phyloP scores from a whole-genome alignment of 345 rosid genomes.

The Eucalyptus sp. region DNA sequence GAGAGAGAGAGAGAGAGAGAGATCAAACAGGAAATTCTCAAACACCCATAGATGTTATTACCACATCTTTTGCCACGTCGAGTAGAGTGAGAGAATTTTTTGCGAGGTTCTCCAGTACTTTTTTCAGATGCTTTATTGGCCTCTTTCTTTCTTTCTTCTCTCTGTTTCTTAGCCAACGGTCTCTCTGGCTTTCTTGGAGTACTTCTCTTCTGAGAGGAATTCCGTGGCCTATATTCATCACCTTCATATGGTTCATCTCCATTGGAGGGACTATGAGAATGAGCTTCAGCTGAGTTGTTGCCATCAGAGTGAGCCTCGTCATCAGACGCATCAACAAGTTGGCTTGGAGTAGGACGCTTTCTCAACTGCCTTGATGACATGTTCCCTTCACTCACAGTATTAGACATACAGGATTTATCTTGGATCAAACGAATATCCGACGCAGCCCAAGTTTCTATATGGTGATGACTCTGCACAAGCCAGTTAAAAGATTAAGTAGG shows the following conservation, averaged over 20 bases:
- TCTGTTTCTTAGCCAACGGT: constrained; percentile 13
- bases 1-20: background rate
- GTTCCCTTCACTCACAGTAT: constrained; percentile 2
- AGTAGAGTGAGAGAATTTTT: constrained; percentile 71
- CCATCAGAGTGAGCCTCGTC: constrained; percentile 15
- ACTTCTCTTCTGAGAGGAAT: constrained; percentile 9
- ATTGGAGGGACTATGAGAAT: background rate
- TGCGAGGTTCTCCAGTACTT: constrained; percentile 19
- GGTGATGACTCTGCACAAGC: background rate
- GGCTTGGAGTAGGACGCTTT: constrained; percentile 6
- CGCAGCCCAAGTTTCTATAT: background rate
- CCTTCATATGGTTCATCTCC: constrained; percentile 4
- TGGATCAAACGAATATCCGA: background rate
- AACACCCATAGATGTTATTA: background rate
- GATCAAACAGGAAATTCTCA: background rate
- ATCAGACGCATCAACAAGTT: constrained; percentile 21
- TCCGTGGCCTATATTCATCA: constrained; percentile 8
- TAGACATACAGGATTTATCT: background rate
- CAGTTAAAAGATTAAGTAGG: background rate
- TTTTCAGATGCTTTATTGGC: constrained; percentile 19
- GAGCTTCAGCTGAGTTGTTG: constrained; percentile 6
- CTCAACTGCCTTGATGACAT: constrained; percentile 17
- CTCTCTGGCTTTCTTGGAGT: constrained; percentile 20
- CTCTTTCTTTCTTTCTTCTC: constrained; percentile 20
- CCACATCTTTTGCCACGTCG: constrained; percentile 50